Base-by-base conservation (phyloP, 1,139 yeast genomes). In the Taphrina wiesneri region DNA sequence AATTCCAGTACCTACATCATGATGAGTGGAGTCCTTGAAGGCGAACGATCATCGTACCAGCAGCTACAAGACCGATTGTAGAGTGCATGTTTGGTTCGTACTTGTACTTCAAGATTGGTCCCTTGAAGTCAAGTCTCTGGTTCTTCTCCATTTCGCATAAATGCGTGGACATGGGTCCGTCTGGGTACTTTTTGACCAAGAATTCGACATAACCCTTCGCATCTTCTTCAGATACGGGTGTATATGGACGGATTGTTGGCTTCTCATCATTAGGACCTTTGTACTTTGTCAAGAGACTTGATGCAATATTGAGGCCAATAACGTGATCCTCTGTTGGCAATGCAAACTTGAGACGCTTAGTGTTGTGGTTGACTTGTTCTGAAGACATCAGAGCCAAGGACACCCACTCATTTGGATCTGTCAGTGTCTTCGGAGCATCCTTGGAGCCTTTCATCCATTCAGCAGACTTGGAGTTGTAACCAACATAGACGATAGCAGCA, bases 191-290 rank as follows among this genome's bases (percentile, higher is more conserved):
- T 83, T 95, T 95, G 77, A 95, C 81, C 70, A 92, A 84, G 72
- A 95, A 84, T 70, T 90, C 91, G 74, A 95, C 81, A 67, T 83
- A 77, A 65, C 99, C 99, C 76, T 82, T 82, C 69, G 82, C 81
- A 66, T 85, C 85, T 65, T 83, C 80, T 73, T 88, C 90, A 41
- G 90, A 83, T 66, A 87, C 82, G 67, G 99, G 99, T 45, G 99
- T 95, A 82, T 95, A 95, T 56, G 99, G 99, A 81, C 99, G 88
- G 71, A 95, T 82, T 68, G 93, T 97, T 74, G 87, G 86, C 79
- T 81, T 85, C 72, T 97, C 98, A 80, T 90, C 90, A 68, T 85
- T 83, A 67, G 93, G 87, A 67, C 87, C 88, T 71, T 71, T 69
- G 71, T 80, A 90, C 80, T 91, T 91, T 76, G 96, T 84, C 77